Evolutionary conservation across 169 alveolate species (phyloP).

Genomic region (Besnoitia besnoiti): DNA sequence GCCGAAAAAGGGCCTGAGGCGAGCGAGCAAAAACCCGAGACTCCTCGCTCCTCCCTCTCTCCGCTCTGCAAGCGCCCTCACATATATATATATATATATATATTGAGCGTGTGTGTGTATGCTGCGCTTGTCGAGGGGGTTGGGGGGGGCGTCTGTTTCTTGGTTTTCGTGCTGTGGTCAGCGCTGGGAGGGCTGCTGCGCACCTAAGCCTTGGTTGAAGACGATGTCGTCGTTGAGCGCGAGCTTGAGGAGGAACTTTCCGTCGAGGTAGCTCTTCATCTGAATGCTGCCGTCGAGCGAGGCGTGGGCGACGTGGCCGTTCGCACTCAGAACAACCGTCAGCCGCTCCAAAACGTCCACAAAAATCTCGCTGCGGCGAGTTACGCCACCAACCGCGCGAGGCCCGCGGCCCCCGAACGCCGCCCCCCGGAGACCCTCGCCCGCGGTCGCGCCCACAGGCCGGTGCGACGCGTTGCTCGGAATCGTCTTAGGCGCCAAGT

Average conservation of each 20-base stretch:
- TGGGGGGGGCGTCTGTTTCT: no score
- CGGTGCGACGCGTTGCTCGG: conserved; percentile 79
- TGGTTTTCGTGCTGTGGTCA: no score
- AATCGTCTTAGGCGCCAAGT: conserved; percentile 71
- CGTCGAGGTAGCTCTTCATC: conserved; percentile 83
- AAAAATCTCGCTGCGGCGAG: conserved; percentile 90
- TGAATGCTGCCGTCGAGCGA: conserved; percentile 90
- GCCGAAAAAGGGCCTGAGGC: no score
- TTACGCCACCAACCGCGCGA: not conserved
- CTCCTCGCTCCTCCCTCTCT: no score
- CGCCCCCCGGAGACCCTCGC: not conserved
- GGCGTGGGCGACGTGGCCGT: conserved; percentile 86
- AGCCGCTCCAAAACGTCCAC: conserved; percentile 93
- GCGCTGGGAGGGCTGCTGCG: no score
- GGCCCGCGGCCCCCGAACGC: not conserved
- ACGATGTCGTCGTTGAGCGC: conserved; percentile 86
- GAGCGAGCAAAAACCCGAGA: no score
- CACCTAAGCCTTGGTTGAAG: not conserved
- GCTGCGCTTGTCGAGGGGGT: no score
- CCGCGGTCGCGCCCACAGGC: conserved; percentile 71
- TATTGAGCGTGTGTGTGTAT: no score
- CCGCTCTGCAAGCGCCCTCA: no score
- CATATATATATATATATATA: no score
- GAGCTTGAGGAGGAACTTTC: conserved; percentile 87
- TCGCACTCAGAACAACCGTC: conserved; percentile 84